Evolutionary conservation across 73 alveolate species (phyloP), one percentile per base, ranked within the genome.

Genomic region (Halteria grandinella): DNA sequence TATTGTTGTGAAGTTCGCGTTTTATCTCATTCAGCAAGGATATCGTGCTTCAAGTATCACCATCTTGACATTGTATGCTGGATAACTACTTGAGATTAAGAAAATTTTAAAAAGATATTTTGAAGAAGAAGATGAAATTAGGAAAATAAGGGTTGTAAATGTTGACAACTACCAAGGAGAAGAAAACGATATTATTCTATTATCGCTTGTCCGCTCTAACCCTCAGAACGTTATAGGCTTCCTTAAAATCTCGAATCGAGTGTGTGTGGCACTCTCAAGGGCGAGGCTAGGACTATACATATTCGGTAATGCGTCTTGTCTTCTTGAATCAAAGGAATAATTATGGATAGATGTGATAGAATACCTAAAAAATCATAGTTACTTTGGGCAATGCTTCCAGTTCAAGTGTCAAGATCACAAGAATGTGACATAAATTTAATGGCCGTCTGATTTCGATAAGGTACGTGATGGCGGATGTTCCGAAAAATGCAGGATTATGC

Each of bases 151-250:
- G 69, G 94, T 93, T 0, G 55, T 83, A 17, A 87, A 95, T 33
- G 96, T 93, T 4, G 98, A 93, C 72, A 93, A 93, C 74, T 93
- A 81, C 57, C 89, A 93, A 79, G 98, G 98, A 50, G 98, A 93
- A 79, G 98, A 93, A 83, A 90, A 87, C 83, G 98, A 93, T 45
- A 87, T 93, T 12, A 89, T 93, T 27, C 49, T 93, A 17, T 36
- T 93, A 40, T 83, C 95, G 39, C 77, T 93, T 32, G 98, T 93
- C n/a, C 87, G 98, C 77, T 71, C 91, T 39, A 87, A 87, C 75
- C 33, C 33, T 17, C 39, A 90, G 11, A 32, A 88, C 53, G 34
- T 29, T 20, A 82, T 94, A 12, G 98, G 98, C 23, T 94, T 69
- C 76, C 77, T 94, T 10, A 85, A 82, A 74, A 82, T 83, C 25